Base-by-base conservation (phyloP, 257 asterid species). In the Salvia miltiorrhiza region DNA sequence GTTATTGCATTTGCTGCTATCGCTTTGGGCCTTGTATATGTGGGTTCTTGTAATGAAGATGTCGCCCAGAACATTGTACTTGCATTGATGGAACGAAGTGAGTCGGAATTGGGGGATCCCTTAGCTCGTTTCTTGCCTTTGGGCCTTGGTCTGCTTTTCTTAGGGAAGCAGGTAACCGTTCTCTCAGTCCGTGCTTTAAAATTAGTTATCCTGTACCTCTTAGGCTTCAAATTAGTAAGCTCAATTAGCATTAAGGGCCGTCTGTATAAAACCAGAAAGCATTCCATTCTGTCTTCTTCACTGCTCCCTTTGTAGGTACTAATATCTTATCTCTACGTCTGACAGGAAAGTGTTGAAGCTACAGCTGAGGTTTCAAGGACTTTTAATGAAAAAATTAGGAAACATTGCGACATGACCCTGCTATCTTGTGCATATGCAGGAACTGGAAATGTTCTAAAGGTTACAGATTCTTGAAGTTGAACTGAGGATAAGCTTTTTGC, bases 391-490 rank as follows among this genome's bases (percentile, higher is more conserved):
- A 87, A 91, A 76, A 90, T 94, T 63, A 82, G 95, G 71, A 84
- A 83, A 79, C 88, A 89, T 45, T 89, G 97, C 55, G 97, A 89
- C 74, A 91, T 89, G 92, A 91, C 93, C 62, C 80, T 94, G 72
- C 89, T 89, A 10, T 84, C 99, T 41, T 94, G 99, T 80, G 99
- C 97, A 7, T 94, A 90, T 80, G 99, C 97, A 2, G 99, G 99
- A 72, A 94, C 97, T 0, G 97, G 99, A 66, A 89, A 94, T 73
- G 99, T 94, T 56, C 87, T 91, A 32, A 91, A 94, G 97, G 99
- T 93, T 67, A 54, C 45, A 56, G 71, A 26, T 67, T 49, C 43
- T 9, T 33, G 52, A 8, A 28, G 13, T 55, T 73, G 43, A 20
- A 11, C 40, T 55, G 50, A 41, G 30, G 13, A 7, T 58, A 21